Evolutionary conservation across 164 flowering plant species (phyloP).

Genomic region (Sextonia rubra): DNA sequence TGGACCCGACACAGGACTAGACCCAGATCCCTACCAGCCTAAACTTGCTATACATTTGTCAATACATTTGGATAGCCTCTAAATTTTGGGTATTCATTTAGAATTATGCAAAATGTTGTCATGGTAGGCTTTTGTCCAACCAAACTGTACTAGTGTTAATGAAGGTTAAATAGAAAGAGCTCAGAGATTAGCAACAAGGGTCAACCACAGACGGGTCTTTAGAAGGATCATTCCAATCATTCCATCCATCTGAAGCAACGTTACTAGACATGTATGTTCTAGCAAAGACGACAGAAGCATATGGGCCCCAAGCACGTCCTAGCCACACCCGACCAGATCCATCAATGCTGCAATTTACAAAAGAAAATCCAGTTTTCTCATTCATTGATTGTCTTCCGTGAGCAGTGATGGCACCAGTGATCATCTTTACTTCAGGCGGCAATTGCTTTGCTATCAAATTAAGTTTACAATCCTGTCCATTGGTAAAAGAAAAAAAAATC

Average conservation of each 20-base stretch:
- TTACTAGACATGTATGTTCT: slow-evolving; percentile 61
- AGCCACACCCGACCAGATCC: slow-evolving; percentile 75
- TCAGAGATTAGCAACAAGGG: slow-evolving; percentile 10
- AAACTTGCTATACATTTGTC: not conserved
- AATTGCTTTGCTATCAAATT: slow-evolving; percentile 38
- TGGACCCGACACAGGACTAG: not conserved
- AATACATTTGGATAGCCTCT: too few species aligned
- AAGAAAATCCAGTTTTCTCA: slow-evolving; percentile 70
- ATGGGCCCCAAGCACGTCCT: slow-evolving; percentile 79
- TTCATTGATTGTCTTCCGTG: slow-evolving; percentile 43
- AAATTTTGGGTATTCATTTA: not conserved
- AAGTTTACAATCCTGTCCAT: slow-evolving; percentile 37
- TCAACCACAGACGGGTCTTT: slow-evolving; percentile 39
- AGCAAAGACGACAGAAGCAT: slow-evolving; percentile 60
- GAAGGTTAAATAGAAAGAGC: not conserved
- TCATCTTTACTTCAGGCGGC: slow-evolving; percentile 16
- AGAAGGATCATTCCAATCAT: slow-evolving; percentile 47
- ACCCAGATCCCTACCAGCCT: not conserved
- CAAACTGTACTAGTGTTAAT: not conserved
- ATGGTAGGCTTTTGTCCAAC: not conserved
- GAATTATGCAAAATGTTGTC: not conserved
- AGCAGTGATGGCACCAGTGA: slow-evolving; percentile 70
- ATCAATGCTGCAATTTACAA: slow-evolving; percentile 52
- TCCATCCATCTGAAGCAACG: slow-evolving; percentile 54
- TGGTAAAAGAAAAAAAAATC: not conserved